Evolutionary conservation across 371 early-diverging fungal species (phyloP).

Genomic region (Mortierella sp.): DNA sequence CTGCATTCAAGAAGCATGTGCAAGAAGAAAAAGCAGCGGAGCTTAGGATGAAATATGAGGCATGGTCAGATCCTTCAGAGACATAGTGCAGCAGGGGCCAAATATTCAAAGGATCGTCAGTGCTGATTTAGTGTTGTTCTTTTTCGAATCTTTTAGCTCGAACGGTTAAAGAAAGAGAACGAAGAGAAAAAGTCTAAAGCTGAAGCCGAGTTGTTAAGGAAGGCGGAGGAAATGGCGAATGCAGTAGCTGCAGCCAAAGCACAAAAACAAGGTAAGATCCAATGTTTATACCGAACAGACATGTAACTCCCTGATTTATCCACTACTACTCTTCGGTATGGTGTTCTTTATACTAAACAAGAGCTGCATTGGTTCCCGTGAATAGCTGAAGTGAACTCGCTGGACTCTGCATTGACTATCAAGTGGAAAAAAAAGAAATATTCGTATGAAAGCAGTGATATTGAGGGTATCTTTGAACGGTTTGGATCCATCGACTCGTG

Average conservation of each 20-base stretch:
- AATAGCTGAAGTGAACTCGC: slow-evolving; percentile 27
- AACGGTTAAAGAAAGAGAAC: slow-evolving; percentile 36
- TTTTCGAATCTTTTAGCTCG: slow-evolving; percentile 18
- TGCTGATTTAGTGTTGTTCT: background rate
- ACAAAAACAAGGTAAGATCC: slow-evolving; percentile 22
- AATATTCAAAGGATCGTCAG: too few species aligned
- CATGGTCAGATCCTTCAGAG: background rate
- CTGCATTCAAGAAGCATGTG: slow-evolving; percentile 42
- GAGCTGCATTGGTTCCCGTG: too few species aligned
- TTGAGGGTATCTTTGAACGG: slow-evolving; percentile 23
- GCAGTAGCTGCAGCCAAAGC: slow-evolving; percentile 15
- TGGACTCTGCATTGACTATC: slow-evolving; percentile 36
- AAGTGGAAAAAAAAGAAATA: slow-evolving; percentile 50
- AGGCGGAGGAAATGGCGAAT: slow-evolving; percentile 32
- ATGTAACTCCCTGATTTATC: too few species aligned
- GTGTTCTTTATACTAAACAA: too few species aligned
- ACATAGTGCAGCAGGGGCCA: too few species aligned
- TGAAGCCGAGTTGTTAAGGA: slow-evolving; percentile 36
- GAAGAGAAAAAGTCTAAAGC: slow-evolving; percentile 26
- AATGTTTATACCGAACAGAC: too few species aligned
- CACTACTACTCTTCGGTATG: too few species aligned
- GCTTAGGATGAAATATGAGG: slow-evolving; percentile 36
- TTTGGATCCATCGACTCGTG: slow-evolving; percentile 46
- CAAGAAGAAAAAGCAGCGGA: slow-evolving; percentile 40
- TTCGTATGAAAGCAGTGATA: slow-evolving; percentile 15